Evolutionary conservation across 2,329 filamentous ascomycete species (phyloP).

Genomic region (Microcera coccophila): DNA sequence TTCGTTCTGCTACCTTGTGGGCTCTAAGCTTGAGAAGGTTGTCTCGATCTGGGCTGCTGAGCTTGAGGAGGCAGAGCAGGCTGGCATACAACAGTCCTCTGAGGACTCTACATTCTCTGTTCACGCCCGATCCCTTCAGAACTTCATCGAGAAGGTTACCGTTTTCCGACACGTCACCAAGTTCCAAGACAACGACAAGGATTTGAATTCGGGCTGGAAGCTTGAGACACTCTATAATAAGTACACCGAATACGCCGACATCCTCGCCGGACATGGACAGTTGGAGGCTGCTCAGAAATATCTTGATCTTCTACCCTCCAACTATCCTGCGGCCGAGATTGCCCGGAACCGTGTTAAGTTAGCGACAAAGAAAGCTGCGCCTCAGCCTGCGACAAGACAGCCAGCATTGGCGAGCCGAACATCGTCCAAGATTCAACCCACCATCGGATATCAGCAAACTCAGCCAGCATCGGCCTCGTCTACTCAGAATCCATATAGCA

Average conservation of each 20-base stretch:
- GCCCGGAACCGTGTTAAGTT: constrained; percentile 80
- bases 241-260: constrained; percentile 95
- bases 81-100: constrained; percentile 63
- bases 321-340: constrained; percentile 82
- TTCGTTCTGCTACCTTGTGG: constrained; percentile 92
- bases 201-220: constrained; percentile 78
- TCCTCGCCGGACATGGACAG: constrained; percentile 85
- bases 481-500: constrained; percentile 39
- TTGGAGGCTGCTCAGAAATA: constrained; percentile 86
- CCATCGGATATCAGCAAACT: constrained; percentile 47
- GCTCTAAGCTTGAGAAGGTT: constrained; percentile 96
- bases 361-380: constrained; percentile 59
- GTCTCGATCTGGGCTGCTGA: constrained; percentile 91
- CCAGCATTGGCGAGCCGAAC: constrained; percentile 30
- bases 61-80: constrained; percentile 77
- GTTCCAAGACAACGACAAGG: constrained; percentile 75
- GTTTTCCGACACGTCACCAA: constrained; percentile 92
- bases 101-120: constrained; percentile 85
- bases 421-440: constrained; percentile 40
- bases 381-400: constrained; percentile 23
- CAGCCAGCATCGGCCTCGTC: constrained; percentile 31
- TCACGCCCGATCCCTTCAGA: constrained; percentile 81
- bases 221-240: constrained; percentile 84
- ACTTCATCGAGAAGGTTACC: constrained; percentile 97
- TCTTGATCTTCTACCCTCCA: constrained; percentile 75